phyloP scores from a whole-genome alignment of 139 green algal species.

The Micractinium conductrix region DNA sequence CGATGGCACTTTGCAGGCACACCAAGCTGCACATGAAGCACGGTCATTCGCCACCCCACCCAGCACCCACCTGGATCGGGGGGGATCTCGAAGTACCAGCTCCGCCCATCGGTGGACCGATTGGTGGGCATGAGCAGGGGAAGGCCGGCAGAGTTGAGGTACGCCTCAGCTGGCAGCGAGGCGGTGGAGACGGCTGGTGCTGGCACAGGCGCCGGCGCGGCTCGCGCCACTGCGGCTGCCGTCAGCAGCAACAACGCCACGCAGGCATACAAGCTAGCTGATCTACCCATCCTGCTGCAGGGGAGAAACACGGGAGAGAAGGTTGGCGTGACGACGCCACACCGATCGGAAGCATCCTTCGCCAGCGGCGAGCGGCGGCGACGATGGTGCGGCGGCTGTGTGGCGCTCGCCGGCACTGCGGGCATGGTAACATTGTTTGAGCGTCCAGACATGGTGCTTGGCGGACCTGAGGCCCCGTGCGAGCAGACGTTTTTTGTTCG shows the following conservation, averaged over 20 bases:
- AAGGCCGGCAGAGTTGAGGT: constrained; percentile 6
- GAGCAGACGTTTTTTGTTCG: background rate
- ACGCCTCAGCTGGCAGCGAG: background rate
- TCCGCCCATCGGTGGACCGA: background rate
- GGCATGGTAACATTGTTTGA: too few relatives aligned
- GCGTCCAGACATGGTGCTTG: too few relatives aligned
- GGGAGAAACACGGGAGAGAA: too few relatives aligned
- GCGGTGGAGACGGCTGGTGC: background rate
- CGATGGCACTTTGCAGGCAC: background rate
- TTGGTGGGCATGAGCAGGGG: constrained; percentile 28
- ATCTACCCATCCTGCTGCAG: too few relatives aligned
- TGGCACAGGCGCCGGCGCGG: too few relatives aligned
- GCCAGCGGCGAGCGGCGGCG: too few relatives aligned
- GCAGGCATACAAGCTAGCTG: too few relatives aligned
- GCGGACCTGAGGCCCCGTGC: background rate
- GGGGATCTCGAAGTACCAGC: constrained; percentile 10
- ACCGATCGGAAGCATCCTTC: too few relatives aligned
- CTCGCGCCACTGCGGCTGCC: background rate
- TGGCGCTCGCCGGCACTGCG: too few relatives aligned
- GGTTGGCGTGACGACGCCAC: too few relatives aligned
- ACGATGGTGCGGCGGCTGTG: too few relatives aligned
- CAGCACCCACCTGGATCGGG: constrained; percentile 8
- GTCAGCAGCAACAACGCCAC: background rate
- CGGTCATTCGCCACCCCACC: background rate
- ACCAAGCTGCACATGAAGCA: background rate